Evolutionary conservation across 1,139 yeast species (phyloP), one percentile per base, ranked within the genome.

Genomic region (Diutina siamensis): DNA sequence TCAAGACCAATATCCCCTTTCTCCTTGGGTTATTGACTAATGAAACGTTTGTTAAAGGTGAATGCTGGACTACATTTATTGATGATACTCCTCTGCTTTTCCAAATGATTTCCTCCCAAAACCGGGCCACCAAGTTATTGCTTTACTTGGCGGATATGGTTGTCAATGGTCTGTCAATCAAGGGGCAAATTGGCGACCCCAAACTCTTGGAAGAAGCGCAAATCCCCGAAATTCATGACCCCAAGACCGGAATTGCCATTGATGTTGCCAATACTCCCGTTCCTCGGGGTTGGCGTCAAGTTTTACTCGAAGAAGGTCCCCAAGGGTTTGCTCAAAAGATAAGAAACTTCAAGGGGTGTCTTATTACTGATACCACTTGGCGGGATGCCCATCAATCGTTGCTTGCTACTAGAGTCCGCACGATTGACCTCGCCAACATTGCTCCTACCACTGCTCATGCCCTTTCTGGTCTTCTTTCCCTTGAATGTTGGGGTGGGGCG

Each of bases 401-500:
- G 55, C 74, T 92, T 57, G 99, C 99, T 8, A 94, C 98, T 40
- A 83, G 98, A 67, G 94, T 92, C 35, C 82, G 99, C 68, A 94
- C 98, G 27, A 76, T 84, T 57, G 99, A 92, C 64, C 71, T 92
- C 58, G 71, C 83, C 48, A 85, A 88, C 53, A 86, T 94, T 68
- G 98, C 98, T 21, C 92, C 89, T 48, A 78, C 94, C 46, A 92
- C 99, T 31, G 86, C 97, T 2, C 81, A 84, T 60, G 98, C 96
- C 19, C 68, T 88, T 56, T 68, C 83, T 52, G 94, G 94, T 49
- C 94, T 95, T 1, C 94, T 87, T 65, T 94, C 98, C 15, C 72
- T 92, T 48, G 99, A 92, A 71, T 92, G 97, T 72, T 92, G 99
- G 99, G 99, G 99, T 68, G 99, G 99, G 67, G 98, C 99, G 48